Evolutionary conservation across 371 early-diverging fungal species (phyloP).

Genomic region (Quaeritorhiza haematococci): DNA sequence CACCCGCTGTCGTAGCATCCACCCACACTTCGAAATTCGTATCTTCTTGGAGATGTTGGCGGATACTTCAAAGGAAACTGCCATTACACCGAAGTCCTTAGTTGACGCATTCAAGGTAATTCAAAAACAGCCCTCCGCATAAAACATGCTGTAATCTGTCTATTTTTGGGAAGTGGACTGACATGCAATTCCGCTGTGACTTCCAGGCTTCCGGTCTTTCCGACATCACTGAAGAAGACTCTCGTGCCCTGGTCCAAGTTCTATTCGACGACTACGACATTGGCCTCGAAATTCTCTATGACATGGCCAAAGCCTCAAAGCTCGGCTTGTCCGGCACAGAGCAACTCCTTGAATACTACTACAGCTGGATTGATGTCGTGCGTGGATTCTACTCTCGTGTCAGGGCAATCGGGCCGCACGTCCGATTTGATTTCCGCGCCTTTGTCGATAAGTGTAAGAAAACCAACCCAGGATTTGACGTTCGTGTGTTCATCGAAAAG

Average conservation of each 20-base stretch:
- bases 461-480: neutral
- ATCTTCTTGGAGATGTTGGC: neutral
- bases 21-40: neutral
- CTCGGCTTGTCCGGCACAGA: neutral
- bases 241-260: neutral
- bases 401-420: neutral
- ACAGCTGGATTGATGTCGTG: neutral
- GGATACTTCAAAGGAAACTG: too few species aligned
- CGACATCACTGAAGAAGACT: neutral
- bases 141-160: too few species aligned
- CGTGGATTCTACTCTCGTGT: neutral
- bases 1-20: neutral
- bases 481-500: neutral
- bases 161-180: too few species aligned
- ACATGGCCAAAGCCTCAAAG: neutral
- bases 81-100: too few species aligned
- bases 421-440: neutral
- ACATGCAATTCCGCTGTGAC: too few species aligned
- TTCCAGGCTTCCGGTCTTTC: neutral
- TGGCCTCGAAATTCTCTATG: neutral
- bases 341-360: neutral
- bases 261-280: neutral
- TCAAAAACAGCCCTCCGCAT: too few species aligned
- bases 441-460: neutral
- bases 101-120: too few species aligned